Percentiles rank a stretch among this genome's conserved stretches.
phyloP scores from a whole-genome alignment of 2,329 filamentous ascomycete species.

The Daldinia sp. region DNA sequence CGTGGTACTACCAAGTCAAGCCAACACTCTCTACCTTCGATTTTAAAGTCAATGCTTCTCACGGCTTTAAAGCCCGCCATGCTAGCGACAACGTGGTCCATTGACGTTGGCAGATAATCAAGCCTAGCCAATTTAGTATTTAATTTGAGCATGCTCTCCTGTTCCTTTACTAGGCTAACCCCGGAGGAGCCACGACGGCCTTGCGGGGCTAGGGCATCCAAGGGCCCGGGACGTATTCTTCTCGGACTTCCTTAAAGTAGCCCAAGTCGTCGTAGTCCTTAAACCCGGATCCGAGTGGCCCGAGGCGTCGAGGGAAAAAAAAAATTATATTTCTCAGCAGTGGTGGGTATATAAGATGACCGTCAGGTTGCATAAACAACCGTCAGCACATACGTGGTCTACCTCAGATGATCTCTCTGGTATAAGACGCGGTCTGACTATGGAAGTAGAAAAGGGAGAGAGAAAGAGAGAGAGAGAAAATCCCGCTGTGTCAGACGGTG shows the following conservation, averaged over 20 bases:
- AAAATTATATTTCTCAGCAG: conserved; percentile 9
- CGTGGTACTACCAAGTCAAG: not conserved
- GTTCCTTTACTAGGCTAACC: not conserved
- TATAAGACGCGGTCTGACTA: conserved; percentile 18
- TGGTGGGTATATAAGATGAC: conserved; percentile 11
- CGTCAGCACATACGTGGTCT: conserved; percentile 29
- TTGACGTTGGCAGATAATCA: not conserved
- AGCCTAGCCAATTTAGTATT: not conserved
- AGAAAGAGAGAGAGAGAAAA: no score
- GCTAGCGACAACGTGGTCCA: not conserved
- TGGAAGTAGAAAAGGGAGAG: no score
- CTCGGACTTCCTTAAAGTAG: not conserved
- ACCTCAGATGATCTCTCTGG: conserved; percentile 1
- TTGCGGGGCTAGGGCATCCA: not conserved
- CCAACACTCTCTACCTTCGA: not conserved
- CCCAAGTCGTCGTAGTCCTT: not conserved
- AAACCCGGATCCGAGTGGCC: conserved; percentile 3
- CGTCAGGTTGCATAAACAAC: conserved; percentile 4
- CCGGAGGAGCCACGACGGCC: not conserved
- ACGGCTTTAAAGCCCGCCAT: not conserved
- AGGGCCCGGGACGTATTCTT: not conserved
- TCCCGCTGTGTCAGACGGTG: conserved; percentile 28
- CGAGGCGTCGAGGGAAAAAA: not conserved
- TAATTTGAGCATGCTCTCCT: not conserved
- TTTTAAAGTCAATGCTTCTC: not conserved